These are phyloP conservation scores for Ochromonas danica DNA, from an alignment of 108 stramenopile species.

Conservation along the genomic window DNA sequence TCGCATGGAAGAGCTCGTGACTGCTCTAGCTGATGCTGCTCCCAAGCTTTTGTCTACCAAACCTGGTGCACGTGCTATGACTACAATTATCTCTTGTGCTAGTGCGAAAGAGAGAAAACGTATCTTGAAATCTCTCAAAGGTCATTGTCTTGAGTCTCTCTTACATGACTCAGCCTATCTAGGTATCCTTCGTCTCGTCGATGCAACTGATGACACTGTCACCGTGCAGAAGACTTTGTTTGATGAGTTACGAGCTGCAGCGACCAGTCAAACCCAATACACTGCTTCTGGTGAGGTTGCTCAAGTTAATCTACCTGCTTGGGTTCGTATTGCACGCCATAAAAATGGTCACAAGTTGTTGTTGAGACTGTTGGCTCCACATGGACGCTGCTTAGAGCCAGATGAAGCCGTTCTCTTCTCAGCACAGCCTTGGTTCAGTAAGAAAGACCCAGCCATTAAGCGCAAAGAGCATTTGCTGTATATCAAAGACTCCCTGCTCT, in stretches of 20 bases:
- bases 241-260: not conserved
- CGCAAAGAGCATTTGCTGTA: conserved; percentile 30
- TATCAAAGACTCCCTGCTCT: not conserved
- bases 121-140: not conserved
- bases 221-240: conserved; percentile 28
- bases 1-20: not conserved
- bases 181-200: conserved; percentile 12
- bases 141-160: not conserved
- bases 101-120: conserved; percentile 34
- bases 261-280: not conserved
- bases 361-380: conserved; percentile 11
- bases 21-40: not conserved
- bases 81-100: not conserved
- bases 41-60: conserved; percentile 33
- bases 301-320: not conserved
- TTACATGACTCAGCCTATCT: conserved; percentile 25
- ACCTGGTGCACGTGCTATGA: not conserved
- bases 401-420: not conserved
- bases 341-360: not conserved
- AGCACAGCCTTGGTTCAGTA: not conserved
- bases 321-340: not conserved
- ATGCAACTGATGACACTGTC: conserved; percentile 37
- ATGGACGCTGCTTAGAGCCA: conserved; percentile 7
- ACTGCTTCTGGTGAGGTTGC: conserved; percentile 5
- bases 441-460: not conserved